Evolutionary conservation across 2,329 filamentous ascomycete genomes (phyloP).

Genomic region (Colletotrichum abscissum): DNA sequence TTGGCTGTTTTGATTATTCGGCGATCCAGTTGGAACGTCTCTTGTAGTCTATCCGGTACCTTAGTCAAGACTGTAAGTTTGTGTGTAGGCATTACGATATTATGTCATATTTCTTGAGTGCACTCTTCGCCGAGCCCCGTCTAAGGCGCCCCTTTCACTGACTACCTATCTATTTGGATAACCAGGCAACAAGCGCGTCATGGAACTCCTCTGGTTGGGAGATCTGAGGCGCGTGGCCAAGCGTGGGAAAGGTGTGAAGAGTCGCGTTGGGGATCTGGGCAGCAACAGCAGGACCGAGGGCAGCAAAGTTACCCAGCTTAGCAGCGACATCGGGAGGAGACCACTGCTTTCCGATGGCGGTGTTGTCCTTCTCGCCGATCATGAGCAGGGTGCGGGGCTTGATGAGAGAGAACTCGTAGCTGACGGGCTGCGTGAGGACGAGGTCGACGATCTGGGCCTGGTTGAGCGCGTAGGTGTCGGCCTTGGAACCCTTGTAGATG

Average conservation of each 20-base stretch:
- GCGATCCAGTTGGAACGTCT: not conserved
- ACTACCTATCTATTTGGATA: constrained; percentile 38
- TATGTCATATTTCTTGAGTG: not conserved
- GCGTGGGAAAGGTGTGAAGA: constrained; percentile 57
- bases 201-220: constrained; percentile 61
- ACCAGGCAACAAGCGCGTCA: constrained; percentile 56
- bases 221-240: constrained; percentile 66
- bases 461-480: constrained; percentile 55
- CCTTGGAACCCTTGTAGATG: constrained; percentile 59
- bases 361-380: constrained; percentile 63
- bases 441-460: constrained; percentile 65
- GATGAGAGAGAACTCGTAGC: constrained; percentile 60
- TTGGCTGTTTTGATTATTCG: not conserved
- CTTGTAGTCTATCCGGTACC: not conserved
- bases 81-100: constrained; percentile 4
- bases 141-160: too few relatives aligned
- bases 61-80: not conserved
- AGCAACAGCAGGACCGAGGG: constrained; percentile 58
- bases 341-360: constrained; percentile 66
- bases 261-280: constrained; percentile 55
- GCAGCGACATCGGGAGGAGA: constrained; percentile 54
- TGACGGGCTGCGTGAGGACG: constrained; percentile 63
- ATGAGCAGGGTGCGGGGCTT: constrained; percentile 59
- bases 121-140: not conserved
- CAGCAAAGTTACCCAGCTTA: constrained; percentile 59